These are phyloP conservation scores for Paracamarosporium sp. DNA, from an alignment of 2,329 filamentous ascomycete genomes.

Conservation along the genomic window DNA sequence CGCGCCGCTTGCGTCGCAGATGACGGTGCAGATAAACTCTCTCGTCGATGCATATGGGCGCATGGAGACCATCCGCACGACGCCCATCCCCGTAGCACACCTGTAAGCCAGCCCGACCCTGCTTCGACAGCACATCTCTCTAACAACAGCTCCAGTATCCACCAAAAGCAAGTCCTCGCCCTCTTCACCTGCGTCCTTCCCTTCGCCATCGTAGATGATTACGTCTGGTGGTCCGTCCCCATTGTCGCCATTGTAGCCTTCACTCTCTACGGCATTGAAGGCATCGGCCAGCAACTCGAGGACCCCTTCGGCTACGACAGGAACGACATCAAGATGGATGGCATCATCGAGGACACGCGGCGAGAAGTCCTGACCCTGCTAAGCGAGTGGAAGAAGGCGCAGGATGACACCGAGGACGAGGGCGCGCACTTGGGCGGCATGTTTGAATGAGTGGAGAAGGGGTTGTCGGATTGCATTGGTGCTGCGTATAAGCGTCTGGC, in stretches of 20 bases:
- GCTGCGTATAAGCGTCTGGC: background rate
- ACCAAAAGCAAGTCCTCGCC: slow-evolving; percentile 68
- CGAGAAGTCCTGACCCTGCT: slow-evolving; percentile 65
- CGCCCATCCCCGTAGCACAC: slow-evolving; percentile 69
- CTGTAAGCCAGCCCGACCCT: slow-evolving; percentile 42
- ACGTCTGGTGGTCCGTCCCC: slow-evolving; percentile 67
- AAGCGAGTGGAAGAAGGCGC: slow-evolving; percentile 61
- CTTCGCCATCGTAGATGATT: slow-evolving; percentile 68
- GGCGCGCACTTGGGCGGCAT: slow-evolving; percentile 38
- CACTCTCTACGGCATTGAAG: slow-evolving; percentile 69
- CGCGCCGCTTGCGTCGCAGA: slow-evolving; percentile 63
- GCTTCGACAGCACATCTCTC: background rate
- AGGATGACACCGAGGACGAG: slow-evolving; percentile 29
- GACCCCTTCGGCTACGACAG: slow-evolving; percentile 71
- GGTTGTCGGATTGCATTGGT: background rate
- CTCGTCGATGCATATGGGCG: slow-evolving; percentile 65
- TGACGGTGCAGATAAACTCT: slow-evolving; percentile 64
- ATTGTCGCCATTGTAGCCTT: slow-evolving; percentile 67
- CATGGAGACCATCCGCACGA: slow-evolving; percentile 71
- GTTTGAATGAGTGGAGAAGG: slow-evolving; percentile 29
- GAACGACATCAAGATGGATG: slow-evolving; percentile 73
- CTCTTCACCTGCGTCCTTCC: slow-evolving; percentile 67
- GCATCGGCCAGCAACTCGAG: slow-evolving; percentile 68
- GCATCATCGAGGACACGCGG: slow-evolving; percentile 66
- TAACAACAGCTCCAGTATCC: slow-evolving; percentile 54